Evolutionary conservation across 305 asterid genomes (phyloP).

Genomic region (Solanum hybrid): DNA sequence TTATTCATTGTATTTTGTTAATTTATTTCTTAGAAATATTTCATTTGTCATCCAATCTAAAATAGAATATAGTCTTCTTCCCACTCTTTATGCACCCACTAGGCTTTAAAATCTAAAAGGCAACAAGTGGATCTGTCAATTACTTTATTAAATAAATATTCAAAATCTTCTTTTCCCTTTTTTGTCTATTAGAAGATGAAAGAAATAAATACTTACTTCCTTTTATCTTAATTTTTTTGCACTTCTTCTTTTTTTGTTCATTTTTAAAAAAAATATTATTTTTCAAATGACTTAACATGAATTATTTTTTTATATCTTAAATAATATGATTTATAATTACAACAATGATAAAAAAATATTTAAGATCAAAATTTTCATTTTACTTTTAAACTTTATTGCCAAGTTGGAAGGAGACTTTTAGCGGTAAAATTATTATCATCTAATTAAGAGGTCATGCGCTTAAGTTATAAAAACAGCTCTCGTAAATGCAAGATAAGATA

Average conservation of each 20-base stretch:
- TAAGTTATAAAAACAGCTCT: neutral
- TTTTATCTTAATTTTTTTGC: neutral
- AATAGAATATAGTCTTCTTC: neutral
- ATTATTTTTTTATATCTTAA: too few relatives aligned
- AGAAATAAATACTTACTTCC: neutral
- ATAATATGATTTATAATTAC: neutral
- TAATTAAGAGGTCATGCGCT: neutral
- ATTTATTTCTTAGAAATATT: neutral
- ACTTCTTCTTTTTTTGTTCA: neutral
- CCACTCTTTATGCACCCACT: neutral
- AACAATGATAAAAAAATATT: neutral
- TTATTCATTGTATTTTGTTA: neutral
- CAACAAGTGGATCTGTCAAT: neutral
- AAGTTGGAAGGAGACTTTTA: neutral
- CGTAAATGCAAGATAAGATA: neutral
- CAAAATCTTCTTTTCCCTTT: neutral
- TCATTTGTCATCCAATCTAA: neutral
- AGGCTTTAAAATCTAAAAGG: neutral
- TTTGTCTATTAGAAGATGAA: neutral
- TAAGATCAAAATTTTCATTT: neutral
- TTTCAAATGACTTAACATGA: neutral
- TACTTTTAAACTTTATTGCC: neutral
- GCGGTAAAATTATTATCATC: neutral
- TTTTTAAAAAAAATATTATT: too few relatives aligned
- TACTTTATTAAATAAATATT: neutral